phyloP scores from a whole-genome alignment of 1,284 basidiomycete genomes.

The Moesziomyces sp. region DNA sequence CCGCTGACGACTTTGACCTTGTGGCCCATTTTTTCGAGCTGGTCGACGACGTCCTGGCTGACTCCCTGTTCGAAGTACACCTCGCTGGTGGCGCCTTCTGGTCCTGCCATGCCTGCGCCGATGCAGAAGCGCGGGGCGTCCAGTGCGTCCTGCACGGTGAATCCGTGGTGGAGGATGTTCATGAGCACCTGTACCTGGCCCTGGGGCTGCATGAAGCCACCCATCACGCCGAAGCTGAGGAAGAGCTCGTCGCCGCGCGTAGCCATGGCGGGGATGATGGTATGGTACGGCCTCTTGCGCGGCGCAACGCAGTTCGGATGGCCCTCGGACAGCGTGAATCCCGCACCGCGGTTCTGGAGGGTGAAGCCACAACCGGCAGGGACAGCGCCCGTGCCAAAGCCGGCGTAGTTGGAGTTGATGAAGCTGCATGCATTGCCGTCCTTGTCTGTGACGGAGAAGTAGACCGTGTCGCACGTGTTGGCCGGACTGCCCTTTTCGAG shows the following conservation, averaged over 20 bases:
- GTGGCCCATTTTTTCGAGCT: slow-evolving; percentile 82
- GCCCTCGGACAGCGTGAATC: slow-evolving; percentile 80
- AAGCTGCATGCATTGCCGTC: slow-evolving; percentile 94
- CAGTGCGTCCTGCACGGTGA: slow-evolving; percentile 74
- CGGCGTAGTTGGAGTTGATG: slow-evolving; percentile 85
- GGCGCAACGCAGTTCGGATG: slow-evolving; percentile 78
- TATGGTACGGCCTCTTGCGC: slow-evolving; percentile 91
- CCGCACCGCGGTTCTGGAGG: slow-evolving; percentile 89
- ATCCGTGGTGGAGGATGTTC: slow-evolving; percentile 83
- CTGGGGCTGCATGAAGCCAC: slow-evolving; percentile 90
- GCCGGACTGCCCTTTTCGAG: slow-evolving; percentile 82
- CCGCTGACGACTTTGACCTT: slow-evolving; percentile 76
- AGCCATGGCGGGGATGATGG: slow-evolving; percentile 92
- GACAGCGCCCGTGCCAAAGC: slow-evolving; percentile 75
- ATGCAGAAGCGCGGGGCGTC: slow-evolving; percentile 97
- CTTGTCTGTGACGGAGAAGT: slow-evolving; percentile 77
- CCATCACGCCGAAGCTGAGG: slow-evolving; percentile 89
- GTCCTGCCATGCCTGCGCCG: slow-evolving; percentile 80
- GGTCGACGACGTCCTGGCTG: slow-evolving; percentile 70
- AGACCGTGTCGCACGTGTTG: slow-evolving; percentile 89
- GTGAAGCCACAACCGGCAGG: slow-evolving; percentile 95
- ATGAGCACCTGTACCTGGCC: slow-evolving; percentile 94
- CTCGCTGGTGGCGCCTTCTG: slow-evolving; percentile 76
- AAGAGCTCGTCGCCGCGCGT: slow-evolving; percentile 84
- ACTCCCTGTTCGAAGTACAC: slow-evolving; percentile 90